A percentile compares a stretch with the other conserved stretches of the same genome.
These are phyloP conservation scores for Hypoxylon perforatum DNA, from an alignment of 495 filamentous ascomycete genomes.

Conservation along the genomic window DNA sequence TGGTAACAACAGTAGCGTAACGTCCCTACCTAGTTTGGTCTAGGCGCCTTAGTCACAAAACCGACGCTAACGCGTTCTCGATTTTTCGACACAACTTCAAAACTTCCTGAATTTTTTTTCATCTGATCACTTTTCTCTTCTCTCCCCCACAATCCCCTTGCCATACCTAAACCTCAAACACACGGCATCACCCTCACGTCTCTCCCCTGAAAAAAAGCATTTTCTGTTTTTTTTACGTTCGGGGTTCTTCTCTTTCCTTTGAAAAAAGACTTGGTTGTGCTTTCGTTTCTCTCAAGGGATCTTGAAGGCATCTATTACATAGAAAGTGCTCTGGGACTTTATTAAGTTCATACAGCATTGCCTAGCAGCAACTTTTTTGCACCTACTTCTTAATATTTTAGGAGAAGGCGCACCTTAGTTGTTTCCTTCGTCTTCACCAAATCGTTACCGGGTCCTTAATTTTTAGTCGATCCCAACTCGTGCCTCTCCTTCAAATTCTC, in stretches of 20 bases:
- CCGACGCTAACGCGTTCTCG: constrained; percentile 43
- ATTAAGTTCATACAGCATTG: constrained; percentile 14
- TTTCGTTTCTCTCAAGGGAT: constrained; percentile 56
- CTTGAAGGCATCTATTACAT: constrained; percentile 36
- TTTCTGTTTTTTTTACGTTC: constrained; percentile 43
- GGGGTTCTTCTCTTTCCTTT: constrained; percentile 45
- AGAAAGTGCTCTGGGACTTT: constrained; percentile 31
- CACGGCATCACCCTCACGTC: constrained; percentile 37
- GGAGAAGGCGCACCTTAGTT: constrained; percentile 30
- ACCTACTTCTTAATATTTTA: constrained; percentile 23
- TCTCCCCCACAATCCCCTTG: constrained; percentile 51
- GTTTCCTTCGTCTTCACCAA: constrained; percentile 18
- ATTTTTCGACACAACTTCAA: constrained; percentile 45
- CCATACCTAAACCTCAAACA: constrained; percentile 49
- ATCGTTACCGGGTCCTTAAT: constrained; percentile 21
- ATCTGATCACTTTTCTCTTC: constrained; percentile 44
- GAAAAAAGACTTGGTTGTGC: constrained; percentile 49
- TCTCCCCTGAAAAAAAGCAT: constrained; percentile 46
- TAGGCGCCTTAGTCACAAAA: constrained; percentile 38
- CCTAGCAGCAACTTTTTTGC: constrained; percentile 14
- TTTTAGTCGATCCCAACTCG: constrained; percentile 21
- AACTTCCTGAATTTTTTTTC: constrained; percentile 49
- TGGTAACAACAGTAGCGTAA: constrained; percentile 14
- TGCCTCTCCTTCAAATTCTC: constrained; percentile 38
- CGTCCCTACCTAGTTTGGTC: constrained; percentile 21